Conservation (phyloP, 345 rosid genomes). For the Linum trigynum region DNA sequence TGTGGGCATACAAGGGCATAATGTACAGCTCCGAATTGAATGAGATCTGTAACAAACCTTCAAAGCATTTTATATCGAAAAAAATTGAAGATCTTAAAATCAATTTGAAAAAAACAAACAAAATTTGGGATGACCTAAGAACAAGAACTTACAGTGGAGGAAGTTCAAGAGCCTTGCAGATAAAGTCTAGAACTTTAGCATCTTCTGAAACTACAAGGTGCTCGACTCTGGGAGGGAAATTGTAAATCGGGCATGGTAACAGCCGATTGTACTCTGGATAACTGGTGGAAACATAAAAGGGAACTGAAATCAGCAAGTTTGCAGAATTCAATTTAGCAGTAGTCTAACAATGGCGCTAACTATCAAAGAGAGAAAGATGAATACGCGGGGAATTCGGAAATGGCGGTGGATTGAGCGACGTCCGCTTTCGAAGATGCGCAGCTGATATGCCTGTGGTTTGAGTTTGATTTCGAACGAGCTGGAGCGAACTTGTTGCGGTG, state of each 20-base stretch:
- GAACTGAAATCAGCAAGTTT: neutral
- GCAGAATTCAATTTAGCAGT: neutral
- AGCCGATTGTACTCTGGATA: conserved; percentile 54
- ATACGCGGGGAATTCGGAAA: conserved; percentile 20
- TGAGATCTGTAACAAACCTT: conserved; percentile 97
- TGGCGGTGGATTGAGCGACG: conserved; percentile 17
- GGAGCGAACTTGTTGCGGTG: conserved; percentile 4
- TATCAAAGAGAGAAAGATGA: conserved; percentile 26
- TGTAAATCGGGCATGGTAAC: conserved; percentile 61
- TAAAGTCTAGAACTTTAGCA: conserved; percentile 48
- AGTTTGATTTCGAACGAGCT: conserved; percentile 10
- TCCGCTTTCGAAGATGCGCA: conserved; percentile 31
- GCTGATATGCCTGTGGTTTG: conserved; percentile 23
- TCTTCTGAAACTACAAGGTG: conserved; percentile 72
- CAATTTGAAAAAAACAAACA: conserved; percentile 1
- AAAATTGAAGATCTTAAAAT: conserved; percentile 18
- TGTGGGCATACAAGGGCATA: conserved; percentile 88
- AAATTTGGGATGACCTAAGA: neutral
- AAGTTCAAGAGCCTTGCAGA: conserved; percentile 56
- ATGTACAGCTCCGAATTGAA: conserved; percentile 83
- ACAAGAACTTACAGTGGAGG: conserved; percentile 64
- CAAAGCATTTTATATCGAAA: conserved; percentile 37
- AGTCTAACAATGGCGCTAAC: conserved; percentile 5
- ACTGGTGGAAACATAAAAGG: conserved; percentile 22
- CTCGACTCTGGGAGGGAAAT: conserved; percentile 64